Percentiles rank a stretch among this genome's conserved stretches.
phyloP scores from a whole-genome alignment of 345 rosid genomes.

The Hibiscus tridactylites region DNA sequence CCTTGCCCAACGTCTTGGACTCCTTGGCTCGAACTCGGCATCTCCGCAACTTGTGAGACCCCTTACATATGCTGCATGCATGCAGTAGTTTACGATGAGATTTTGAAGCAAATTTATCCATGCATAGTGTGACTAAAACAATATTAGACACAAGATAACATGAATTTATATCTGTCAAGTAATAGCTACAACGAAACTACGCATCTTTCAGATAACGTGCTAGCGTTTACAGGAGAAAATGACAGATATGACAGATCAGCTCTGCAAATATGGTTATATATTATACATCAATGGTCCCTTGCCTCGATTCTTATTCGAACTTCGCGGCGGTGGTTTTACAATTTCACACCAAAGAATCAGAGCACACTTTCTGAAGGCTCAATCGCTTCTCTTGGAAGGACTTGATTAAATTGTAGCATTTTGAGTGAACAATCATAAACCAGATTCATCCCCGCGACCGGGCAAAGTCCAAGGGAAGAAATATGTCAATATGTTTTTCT shows the following conservation, averaged over 20 bases:
- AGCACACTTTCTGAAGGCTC: neutral
- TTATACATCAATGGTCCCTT: conserved; percentile 2
- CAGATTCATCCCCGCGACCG: neutral
- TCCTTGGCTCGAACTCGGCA: too few species aligned
- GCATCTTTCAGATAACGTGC: conserved; percentile 3
- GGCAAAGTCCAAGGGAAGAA: neutral
- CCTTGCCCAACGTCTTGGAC: too few species aligned
- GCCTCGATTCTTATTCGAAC: too few species aligned
- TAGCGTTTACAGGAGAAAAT: conserved; percentile 20
- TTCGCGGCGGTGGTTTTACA: neutral
- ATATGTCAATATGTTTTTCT: neutral
- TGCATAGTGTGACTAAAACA: too few species aligned
- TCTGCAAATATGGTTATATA: neutral
- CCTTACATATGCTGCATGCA: neutral
- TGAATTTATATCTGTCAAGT: neutral
- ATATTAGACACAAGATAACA: too few species aligned
- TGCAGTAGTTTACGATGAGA: neutral
- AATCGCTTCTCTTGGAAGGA: too few species aligned
- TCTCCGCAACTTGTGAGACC: too few species aligned
- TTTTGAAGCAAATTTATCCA: too few species aligned
- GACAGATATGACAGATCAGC: conserved; percentile 11
- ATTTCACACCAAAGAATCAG: neutral
- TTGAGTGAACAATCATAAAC: neutral
- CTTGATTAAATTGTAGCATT: neutral
- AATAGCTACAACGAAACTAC: neutral